Evolutionary conservation across 2,329 filamentous ascomycete genomes (phyloP), one percentile per base, ranked within the genome.

Genomic region (Ilyonectria robusta): DNA sequence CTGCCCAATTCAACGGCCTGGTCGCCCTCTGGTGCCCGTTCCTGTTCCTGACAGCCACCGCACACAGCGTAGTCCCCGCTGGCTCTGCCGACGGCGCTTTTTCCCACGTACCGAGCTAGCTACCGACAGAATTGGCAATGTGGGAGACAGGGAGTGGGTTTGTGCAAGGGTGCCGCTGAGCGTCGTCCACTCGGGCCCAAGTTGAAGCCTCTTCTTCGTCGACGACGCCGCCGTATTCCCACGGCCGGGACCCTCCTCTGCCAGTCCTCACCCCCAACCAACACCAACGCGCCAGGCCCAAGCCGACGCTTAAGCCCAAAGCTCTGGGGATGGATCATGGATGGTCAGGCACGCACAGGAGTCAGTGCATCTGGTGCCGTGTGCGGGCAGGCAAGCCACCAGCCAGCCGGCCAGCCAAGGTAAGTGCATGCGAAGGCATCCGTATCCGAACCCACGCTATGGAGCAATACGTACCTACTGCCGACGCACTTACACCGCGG

Each of bases 111-210:
- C 71, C 71, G 70, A 68, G 48, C 60, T 47, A 65, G 56, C 60
- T 67, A 46, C 70, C 67, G 69, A 69, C 67, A 46, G 65, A 68
- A 44, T 42, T 54, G 65, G 58, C 50, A 67, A 74, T 75, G 73
- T 75, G 73, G 69, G 46, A 75, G 70, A 75, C 73, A 74, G 67
- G 72, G 72, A 66, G 40, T 42, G 65, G 55, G 50, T 29, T 51
- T 33, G 48, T 57, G 66, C 73, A 75, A 71, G 73, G 73, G 70
- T 40, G 37, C 10, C 11, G 6, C 37, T 68, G 19, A 13, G 11
- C 69, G n/a, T 10, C 5, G 11, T 26, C 46, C 21, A 47, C 50
- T 42, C 37, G 37, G 40, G 35, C 31, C 5, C 35, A 37, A 11
- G 19, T 23, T 13, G 40, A 59, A 31, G 21, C 60, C 51, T 44